Percentiles rank a stretch among this genome's conserved stretches.
Conservation (phyloP, 2,329 filamentous ascomycete species). For the Thermochaetoides dissita region DNA sequence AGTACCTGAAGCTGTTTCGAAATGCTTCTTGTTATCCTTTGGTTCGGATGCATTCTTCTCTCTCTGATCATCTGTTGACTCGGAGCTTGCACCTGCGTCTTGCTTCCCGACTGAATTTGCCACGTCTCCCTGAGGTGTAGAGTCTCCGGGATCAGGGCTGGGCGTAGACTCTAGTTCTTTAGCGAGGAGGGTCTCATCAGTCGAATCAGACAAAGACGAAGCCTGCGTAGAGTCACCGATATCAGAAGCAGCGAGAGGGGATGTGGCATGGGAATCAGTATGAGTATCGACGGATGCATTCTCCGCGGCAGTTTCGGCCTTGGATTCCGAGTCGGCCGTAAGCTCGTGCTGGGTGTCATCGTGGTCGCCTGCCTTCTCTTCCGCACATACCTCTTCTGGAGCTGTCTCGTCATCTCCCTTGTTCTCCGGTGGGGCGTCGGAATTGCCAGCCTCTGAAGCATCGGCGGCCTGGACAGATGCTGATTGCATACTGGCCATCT, state of each 20-base stretch:
- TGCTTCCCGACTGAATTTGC: no score
- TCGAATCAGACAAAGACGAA: slow-evolving; percentile 49
- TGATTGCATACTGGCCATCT: slow-evolving; percentile 26
- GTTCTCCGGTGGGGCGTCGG: no score
- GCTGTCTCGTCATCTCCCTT: slow-evolving; percentile 18
- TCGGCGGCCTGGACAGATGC: slow-evolving; percentile 16
- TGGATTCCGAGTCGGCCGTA: slow-evolving; percentile 42
- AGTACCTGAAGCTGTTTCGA: background rate
- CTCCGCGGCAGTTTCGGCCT: slow-evolving; percentile 37
- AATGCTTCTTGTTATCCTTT: no score
- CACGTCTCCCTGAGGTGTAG: no score
- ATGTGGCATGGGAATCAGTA: slow-evolving; percentile 44
- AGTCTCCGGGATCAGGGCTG: no score
- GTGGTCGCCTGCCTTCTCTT: slow-evolving; percentile 16
- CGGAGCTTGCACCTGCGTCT: no score
- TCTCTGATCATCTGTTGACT: no score
- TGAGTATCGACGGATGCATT: slow-evolving; percentile 32
- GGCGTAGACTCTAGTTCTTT: slow-evolving; percentile 16
- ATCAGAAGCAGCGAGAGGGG: slow-evolving; percentile 41
- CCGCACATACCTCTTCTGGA: slow-evolving; percentile 14
- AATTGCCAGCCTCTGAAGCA: background rate
- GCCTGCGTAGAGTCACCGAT: slow-evolving; percentile 47
- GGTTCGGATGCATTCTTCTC: no score
- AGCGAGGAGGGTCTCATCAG: slow-evolving; percentile 41
- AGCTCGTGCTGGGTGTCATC: slow-evolving; percentile 19